Evolutionary conservation across 805 yeast species (phyloP).

Genomic region (Saccharomycopsis lassenensis): DNA sequence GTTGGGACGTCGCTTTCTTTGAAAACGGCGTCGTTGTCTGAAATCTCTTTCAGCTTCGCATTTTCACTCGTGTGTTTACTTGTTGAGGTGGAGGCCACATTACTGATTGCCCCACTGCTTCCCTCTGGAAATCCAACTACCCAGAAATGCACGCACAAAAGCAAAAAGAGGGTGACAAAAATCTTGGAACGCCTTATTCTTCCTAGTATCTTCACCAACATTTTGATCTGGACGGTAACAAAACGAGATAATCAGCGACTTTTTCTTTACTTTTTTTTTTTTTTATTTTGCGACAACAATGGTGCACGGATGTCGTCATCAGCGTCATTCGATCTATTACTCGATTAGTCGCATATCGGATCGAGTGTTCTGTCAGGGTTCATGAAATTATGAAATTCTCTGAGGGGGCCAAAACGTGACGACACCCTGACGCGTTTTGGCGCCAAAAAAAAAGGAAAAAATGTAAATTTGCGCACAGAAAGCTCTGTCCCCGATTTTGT

Average conservation of each 20-base stretch:
- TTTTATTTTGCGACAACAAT: not conserved
- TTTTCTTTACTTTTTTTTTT: constrained; percentile 1
- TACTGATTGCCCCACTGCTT: not conserved
- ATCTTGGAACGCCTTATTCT: constrained; percentile 12
- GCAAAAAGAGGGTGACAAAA: constrained; percentile 5
- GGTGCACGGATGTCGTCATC: constrained; percentile 1
- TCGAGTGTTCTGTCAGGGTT: too few species aligned
- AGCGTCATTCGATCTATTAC: too few species aligned
- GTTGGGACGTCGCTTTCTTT: constrained; percentile 17
- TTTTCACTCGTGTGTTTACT: not conserved
- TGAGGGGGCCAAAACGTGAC: too few species aligned
- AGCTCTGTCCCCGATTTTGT: too few species aligned
- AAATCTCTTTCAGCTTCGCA: not conserved
- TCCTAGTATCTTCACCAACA: not conserved
- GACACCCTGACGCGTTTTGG: too few species aligned
- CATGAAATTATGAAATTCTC: too few species aligned
- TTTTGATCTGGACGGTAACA: not conserved
- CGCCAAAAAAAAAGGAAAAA: too few species aligned
- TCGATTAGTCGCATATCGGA: too few species aligned
- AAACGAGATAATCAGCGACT: not conserved
- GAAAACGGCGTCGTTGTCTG: constrained; percentile 8
- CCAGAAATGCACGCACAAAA: constrained; percentile 3
- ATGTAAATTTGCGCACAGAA: too few species aligned
- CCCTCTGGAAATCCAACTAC: not conserved
- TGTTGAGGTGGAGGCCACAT: not conserved